Evolutionary conservation across 2,329 filamentous ascomycete genomes (phyloP).

Genomic region (Aspergillus transmontanensis): DNA sequence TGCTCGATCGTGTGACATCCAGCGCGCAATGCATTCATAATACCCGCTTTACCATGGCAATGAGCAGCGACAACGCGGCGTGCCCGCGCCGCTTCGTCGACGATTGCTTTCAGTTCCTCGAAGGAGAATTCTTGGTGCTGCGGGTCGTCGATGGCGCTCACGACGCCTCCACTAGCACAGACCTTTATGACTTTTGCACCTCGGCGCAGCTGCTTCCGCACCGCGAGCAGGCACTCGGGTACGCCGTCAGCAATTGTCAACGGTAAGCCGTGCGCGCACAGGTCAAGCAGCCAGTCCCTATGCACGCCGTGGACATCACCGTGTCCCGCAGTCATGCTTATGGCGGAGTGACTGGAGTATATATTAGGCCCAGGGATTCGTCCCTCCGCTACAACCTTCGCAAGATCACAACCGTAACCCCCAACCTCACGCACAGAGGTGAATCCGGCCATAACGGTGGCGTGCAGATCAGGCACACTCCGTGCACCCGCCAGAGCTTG

Average conservation of each 20-base stretch:
- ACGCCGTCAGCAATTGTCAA: conserved; percentile 50
- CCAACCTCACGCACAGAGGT: conserved; percentile 55
- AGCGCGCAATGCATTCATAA: conserved; percentile 48
- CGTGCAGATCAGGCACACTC: conserved; percentile 43
- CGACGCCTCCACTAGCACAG: conserved; percentile 49
- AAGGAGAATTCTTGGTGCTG: conserved; percentile 49
- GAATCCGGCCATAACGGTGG: conserved; percentile 52
- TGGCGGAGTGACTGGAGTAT: conserved; percentile 48
- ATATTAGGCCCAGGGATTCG: conserved; percentile 52
- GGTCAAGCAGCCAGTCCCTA: conserved; percentile 2
- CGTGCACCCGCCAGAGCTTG: conserved; percentile 45
- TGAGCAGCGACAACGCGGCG: conserved; percentile 48
- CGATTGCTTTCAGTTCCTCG: conserved; percentile 48
- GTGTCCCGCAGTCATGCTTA: conserved; percentile 55
- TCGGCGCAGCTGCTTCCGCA: conserved; percentile 48
- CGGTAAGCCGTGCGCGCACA: conserved; percentile 19
- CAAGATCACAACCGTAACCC: conserved; percentile 51
- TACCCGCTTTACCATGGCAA: conserved; percentile 51
- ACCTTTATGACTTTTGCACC: conserved; percentile 55
- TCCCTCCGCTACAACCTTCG: conserved; percentile 47
- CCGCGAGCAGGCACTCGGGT: conserved; percentile 48
- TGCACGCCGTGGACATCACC: conserved; percentile 43
- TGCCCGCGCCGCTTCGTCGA: conserved; percentile 46
- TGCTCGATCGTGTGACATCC: conserved; percentile 54
- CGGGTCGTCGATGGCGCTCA: conserved; percentile 47